Conservation (phyloP, 2,329 filamentous ascomycete genomes). For the Podosphaera leucotricha region DNA sequence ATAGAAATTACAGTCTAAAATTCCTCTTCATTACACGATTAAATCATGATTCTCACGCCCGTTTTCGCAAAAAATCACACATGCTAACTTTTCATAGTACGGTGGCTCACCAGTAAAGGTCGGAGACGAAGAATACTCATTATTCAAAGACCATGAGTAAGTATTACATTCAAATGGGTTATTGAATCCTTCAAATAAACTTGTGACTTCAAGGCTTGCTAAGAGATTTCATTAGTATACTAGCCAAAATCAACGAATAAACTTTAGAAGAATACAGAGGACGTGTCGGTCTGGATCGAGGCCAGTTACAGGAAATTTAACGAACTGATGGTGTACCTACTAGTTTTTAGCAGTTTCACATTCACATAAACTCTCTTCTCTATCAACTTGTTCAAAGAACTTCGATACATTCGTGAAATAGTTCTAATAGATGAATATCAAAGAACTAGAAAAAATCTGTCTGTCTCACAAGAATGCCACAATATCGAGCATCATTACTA, state of each 20-base stretch:
- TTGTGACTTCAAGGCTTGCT: not conserved
- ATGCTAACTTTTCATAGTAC: slow-evolving; percentile 30
- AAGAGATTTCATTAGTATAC: slow-evolving; percentile 39
- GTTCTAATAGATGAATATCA: too few species aligned
- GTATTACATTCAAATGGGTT: slow-evolving; percentile 19
- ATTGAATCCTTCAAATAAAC: not conserved
- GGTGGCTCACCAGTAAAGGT: slow-evolving; percentile 92
- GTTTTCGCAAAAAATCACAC: not conserved
- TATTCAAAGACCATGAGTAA: slow-evolving; percentile 97
- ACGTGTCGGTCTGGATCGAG: not conserved
- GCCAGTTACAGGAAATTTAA: not conserved
- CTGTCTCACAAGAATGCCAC: too few species aligned
- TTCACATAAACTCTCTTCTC: not conserved
- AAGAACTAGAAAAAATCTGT: too few species aligned
- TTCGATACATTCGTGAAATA: too few species aligned
- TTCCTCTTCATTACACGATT: too few species aligned
- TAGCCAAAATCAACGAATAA: slow-evolving; percentile 96
- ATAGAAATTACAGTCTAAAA: too few species aligned
- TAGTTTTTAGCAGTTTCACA: not conserved
- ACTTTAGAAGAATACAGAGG: not conserved
- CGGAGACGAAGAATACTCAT: slow-evolving; percentile 83
- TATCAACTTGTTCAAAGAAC: too few species aligned
- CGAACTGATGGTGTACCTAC: not conserved
- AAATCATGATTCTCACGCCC: too few species aligned
- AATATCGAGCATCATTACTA: too few species aligned